Evolutionary conservation across 2,329 filamentous ascomycete species (phyloP).

Genomic region (Byssoonygena ceratinophila): DNA sequence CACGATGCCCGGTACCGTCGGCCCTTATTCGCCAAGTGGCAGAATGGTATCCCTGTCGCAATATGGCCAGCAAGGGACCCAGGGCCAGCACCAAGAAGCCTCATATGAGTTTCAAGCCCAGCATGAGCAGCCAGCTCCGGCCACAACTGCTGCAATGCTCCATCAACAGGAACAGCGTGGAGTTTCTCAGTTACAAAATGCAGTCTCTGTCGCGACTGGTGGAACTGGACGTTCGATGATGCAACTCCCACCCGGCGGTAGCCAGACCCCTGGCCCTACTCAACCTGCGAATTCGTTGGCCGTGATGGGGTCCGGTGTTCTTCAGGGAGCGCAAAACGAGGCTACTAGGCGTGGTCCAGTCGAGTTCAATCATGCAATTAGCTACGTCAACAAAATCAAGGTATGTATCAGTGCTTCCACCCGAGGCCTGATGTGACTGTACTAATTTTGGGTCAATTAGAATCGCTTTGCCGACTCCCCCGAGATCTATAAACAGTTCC

Average conservation of each 20-base stretch:
- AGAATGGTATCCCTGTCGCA: conserved; percentile 29
- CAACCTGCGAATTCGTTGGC: conserved; percentile 51
- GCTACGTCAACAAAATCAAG: conserved; percentile 99
- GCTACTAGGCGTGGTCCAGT: conserved; percentile 85
- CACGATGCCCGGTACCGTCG: conserved; percentile 20
- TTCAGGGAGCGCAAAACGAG: conserved; percentile 42
- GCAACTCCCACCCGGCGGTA: conserved; percentile 37
- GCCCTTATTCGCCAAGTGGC: conserved; percentile 34
- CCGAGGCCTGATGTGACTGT: neutral
- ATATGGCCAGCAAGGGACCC: conserved; percentile 29
- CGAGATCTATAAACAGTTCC: conserved; percentile 98
- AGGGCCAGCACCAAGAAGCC: conserved; percentile 33
- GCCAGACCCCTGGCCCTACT: conserved; percentile 37
- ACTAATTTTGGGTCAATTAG: conserved; percentile 36
- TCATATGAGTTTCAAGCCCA: conserved; percentile 36
- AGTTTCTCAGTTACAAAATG: conserved; percentile 56
- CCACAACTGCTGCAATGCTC: conserved; percentile 35
- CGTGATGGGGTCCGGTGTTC: conserved; percentile 47
- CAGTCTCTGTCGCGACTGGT: conserved; percentile 50
- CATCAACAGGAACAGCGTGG: conserved; percentile 57
- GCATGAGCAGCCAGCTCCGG: conserved; percentile 40
- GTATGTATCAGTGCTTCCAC: conserved; percentile 41
- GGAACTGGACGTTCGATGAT: conserved; percentile 40
- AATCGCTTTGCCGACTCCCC: conserved; percentile 95
- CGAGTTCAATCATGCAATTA: conserved; percentile 98